phyloP scores from a whole-genome alignment of 1,139 yeast species.

The Kluyveromyces sp. region DNA sequence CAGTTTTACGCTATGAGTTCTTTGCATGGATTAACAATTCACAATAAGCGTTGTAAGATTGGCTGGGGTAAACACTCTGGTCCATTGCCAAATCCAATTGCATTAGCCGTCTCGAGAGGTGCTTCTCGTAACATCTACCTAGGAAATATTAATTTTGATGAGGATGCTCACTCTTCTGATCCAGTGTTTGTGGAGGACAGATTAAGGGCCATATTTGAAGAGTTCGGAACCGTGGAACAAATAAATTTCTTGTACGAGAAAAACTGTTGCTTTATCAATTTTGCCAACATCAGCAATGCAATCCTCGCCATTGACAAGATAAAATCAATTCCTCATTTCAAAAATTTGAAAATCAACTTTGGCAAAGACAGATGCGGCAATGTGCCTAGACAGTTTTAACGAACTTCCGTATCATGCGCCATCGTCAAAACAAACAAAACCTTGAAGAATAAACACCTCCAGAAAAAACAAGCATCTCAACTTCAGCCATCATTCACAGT shows the following conservation, averaged over 20 bases:
- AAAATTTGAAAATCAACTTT: slow-evolving; percentile 61
- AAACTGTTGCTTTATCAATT: slow-evolving; percentile 88
- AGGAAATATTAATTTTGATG: slow-evolving; percentile 51
- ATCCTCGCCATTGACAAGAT: slow-evolving; percentile 74
- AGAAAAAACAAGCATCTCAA: background rate
- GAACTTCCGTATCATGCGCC: background rate
- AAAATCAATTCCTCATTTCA: slow-evolving; percentile 42
- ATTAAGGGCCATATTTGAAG: slow-evolving; percentile 66
- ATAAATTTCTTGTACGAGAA: slow-evolving; percentile 78
- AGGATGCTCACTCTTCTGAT: slow-evolving; percentile 19
- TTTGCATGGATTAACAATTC: slow-evolving; percentile 73
- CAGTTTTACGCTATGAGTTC: slow-evolving; percentile 87
- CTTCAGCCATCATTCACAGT: background rate
- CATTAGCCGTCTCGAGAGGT: slow-evolving; percentile 85
- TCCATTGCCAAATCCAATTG: slow-evolving; percentile 72
- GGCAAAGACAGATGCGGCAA: slow-evolving; percentile 96
- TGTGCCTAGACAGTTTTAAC: slow-evolving; percentile 35
- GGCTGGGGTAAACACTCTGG: slow-evolving; percentile 98
- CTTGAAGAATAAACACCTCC: background rate
- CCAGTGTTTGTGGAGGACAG: slow-evolving; percentile 40
- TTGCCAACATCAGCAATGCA: slow-evolving; percentile 80
- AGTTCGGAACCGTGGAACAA: slow-evolving; percentile 91
- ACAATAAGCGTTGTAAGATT: slow-evolving; percentile 72
- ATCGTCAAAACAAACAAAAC: background rate
- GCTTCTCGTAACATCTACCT: slow-evolving; percentile 89